phyloP scores from a whole-genome alignment of 2,329 filamentous ascomycete species.

The Diaporthe vexans region DNA sequence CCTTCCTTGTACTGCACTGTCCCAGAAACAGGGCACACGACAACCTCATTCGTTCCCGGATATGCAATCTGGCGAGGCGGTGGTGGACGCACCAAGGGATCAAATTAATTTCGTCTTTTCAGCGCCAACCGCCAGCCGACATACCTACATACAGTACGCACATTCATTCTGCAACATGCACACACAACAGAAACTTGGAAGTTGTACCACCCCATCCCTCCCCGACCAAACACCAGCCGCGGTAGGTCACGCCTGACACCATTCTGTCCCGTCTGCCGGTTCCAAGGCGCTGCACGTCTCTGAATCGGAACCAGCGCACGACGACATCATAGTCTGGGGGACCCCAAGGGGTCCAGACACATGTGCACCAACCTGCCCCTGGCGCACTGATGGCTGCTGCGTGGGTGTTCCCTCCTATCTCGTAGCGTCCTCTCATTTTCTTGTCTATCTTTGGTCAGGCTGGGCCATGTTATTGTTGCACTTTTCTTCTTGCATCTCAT shows the following conservation, averaged over 20 bases:
- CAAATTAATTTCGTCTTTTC: background rate
- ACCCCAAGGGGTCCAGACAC: background rate
- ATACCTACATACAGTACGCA: background rate
- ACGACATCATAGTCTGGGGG: conserved; percentile 17
- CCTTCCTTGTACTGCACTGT: too few relatives aligned
- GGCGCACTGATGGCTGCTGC: background rate
- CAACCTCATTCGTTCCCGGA: background rate
- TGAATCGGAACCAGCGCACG: conserved; percentile 15
- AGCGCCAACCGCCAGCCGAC: background rate
- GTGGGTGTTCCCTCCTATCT: background rate
- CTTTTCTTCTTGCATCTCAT: background rate
- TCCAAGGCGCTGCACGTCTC: conserved; percentile 18
- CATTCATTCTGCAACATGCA: too few relatives aligned
- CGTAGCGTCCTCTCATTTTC: background rate
- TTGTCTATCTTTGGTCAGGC: background rate
- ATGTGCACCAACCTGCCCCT: background rate
- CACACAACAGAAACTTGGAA: conserved; percentile 16
- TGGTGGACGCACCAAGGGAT: background rate
- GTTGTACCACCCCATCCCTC: conserved; percentile 2
- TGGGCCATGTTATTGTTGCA: background rate
- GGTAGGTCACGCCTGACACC: background rate
- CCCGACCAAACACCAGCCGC: background rate
- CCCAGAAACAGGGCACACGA: conserved; percentile 25
- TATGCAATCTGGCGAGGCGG: conserved; percentile 30
- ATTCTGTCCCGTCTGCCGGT: background rate